Evolutionary conservation across 768 basidiomycete genomes (phyloP), one percentile per base, ranked within the genome.

Genomic region (Rickenella mellea): DNA sequence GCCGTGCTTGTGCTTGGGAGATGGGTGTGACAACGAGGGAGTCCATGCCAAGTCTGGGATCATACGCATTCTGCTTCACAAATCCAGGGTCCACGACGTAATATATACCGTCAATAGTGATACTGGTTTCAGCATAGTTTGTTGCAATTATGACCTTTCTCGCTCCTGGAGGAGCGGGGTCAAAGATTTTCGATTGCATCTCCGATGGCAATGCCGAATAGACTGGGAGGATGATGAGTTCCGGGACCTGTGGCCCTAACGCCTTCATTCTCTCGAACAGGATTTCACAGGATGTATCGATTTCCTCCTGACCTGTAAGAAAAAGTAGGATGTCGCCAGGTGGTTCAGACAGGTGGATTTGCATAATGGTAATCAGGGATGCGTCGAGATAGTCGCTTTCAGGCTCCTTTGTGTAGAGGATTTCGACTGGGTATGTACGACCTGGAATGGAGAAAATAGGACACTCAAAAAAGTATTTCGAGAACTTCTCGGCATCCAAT

Each of bases 371-470:
- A 53, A 98, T 98, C 47, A 99, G 82, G 19, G 93, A 92, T 1
- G 94, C 93, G 52, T 98, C 96, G 43, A 99, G 78, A 62, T 99
- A 99, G 62, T 99, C 96, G 17, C 76, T 74, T 62, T 98, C 96
- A 0, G 96, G 96, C 55, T 99, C 96, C 60, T 98, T 98, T 51
- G 94, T 97, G 65, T 98, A 99, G n/a, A 98, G 69, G 24, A 87
- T 75, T 62, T 99, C 96, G 48, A 98, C 96, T 5, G 96, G 96
- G 65, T 89, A 98, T n/a, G 92, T 92, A 55, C 93, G 83, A 52
- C 96, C 96, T n/a, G 96, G 96, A 50, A 99, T 98, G 27, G 94
- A 96, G 73, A 98, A 98, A 62, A 99, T 98, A 22, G 96, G 94
- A 62, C 93, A 97, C 5, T 87, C 90, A 60, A 83, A 96, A 71